Evolutionary conservation across 73 alveolate genomes (phyloP), one percentile per base, ranked within the genome.

Genomic region (Paramecium sonneborni): DNA sequence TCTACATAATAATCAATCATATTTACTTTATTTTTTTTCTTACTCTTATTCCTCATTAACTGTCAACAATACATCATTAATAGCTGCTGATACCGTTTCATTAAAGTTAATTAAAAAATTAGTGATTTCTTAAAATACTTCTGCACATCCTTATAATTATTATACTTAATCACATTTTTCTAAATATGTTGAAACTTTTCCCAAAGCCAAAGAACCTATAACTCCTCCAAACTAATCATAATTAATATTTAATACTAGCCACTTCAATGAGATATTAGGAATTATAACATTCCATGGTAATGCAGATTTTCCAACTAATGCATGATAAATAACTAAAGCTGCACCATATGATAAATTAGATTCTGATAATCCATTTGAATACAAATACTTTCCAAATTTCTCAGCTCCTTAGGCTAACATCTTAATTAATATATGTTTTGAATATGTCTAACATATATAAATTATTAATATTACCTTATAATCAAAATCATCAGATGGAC

Each of bases 281-380:
- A 74, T 28, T 74, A 74, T 35, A 1, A 74, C 87, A 35, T 74
- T 74, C 87, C 87, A 74, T 74, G 87, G 87, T n/a, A 74, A 21
- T 15, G 87, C 87, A 12, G 87, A 32, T 37, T 38, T 38, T 0
- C 87, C 87, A 38, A 35, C 87, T 6, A 74, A 35, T 1, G 87
- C 68, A 37, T 74, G 87, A 74, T 74, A 74, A n/a, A 74, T 32
- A 14, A 74, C 39, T 38, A 74, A 74, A n/a, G 46, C 87, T 35
- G 87, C 87, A 2, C 87, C 87, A 34, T 35, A 74, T 35, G 87
- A 74, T 37, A 74, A 74, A 74, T 74, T 74, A 32, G 87, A 32
- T 74, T 74, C 56, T 0, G 87, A 74, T 74, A 74, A 21, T 11
- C 87, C 87, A 35, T 32, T 38, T 14, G 67, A 35, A n/a, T 32